Evolutionary conservation across 2,329 filamentous ascomycete genomes (phyloP), one percentile per base, ranked within the genome.

Genomic region (Phoma sp.): DNA sequence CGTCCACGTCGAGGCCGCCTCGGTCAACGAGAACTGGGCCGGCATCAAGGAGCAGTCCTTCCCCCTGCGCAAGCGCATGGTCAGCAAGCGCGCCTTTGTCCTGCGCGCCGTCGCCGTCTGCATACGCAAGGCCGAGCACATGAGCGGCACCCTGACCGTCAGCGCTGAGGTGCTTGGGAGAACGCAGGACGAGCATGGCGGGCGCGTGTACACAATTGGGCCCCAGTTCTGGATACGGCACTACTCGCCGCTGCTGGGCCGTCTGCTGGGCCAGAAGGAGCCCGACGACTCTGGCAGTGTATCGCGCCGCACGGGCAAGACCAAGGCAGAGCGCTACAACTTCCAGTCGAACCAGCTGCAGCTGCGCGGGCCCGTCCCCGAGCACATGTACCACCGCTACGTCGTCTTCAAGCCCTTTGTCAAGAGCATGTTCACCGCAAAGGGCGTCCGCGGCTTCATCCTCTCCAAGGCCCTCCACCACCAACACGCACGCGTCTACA

Each of bases 301-400:
- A 2, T 70, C 64, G 28, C 56, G 66, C 23, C 67, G 67, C 32
- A 83, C 84, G 52, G 81, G 68, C 38, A 73, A 68, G 52, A 50
- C 64, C 10, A 73, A 81, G 60, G 81, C 86, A 2, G 83, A 90
- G 67, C 88, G 87, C 79, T 93, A 93, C 71, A 91, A 95, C 74
- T 98, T 98, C 76, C 93, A 96, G 81, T 91, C 93, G 32, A 93
- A 92, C 72, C 90, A 97, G 73, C 87, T 97, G 67, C 93, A 97
- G 72, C 83, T 98, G 7, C 81, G 84, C 38, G 93, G 93, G 0
- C 93, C 93, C 0, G 88, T 95, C 0, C 93, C 93, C 0, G 79
- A 85, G 2, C 81, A 87, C 57, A 80, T 98, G 28, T 96, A 96
- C 73, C 93, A 97, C 73, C 89, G 92, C 62, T 98, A 90, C 69